Conservation (phyloP, 2,329 filamentous ascomycete species). For the Pseudophaeomoniella oleicola region DNA sequence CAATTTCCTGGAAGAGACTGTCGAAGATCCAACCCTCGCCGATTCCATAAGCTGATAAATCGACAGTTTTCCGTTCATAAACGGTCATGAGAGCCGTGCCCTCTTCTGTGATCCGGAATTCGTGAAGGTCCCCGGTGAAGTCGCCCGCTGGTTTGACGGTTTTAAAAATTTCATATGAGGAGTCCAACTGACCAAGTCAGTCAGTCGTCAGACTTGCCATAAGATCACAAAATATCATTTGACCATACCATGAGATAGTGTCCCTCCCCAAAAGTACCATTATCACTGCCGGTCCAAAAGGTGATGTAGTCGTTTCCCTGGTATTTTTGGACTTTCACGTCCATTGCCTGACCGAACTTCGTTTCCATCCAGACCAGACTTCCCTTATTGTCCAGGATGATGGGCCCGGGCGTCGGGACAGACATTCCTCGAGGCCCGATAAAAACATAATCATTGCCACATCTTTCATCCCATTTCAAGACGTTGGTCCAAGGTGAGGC, state of each 20-base stretch:
- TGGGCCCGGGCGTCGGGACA: conserved; percentile 22
- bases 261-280: conserved; percentile 32
- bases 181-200: background rate
- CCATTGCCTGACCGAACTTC: conserved; percentile 25
- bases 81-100: conserved; percentile 27
- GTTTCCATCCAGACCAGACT: conserved; percentile 30
- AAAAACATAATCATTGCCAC: conserved; percentile 26
- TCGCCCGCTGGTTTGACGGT: background rate
- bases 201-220: too few species aligned
- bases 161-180: background rate
- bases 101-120: conserved; percentile 32
- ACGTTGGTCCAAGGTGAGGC: conserved; percentile 11
- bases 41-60: conserved; percentile 29
- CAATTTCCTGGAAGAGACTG: conserved; percentile 30
- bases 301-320: conserved; percentile 30
- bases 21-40: conserved; percentile 34
- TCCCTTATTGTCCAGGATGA: conserved; percentile 29
- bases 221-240: too few species aligned
- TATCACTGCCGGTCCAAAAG: conserved; percentile 34
- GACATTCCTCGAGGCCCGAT: conserved; percentile 22
- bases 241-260: conserved; percentile 29
- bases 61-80: conserved; percentile 28
- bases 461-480: conserved; percentile 14
- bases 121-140: conserved; percentile 33
- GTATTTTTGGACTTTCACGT: conserved; percentile 30